Evolutionary conservation across 345 rosid species (phyloP).

Genomic region (Salix arbutifolia): DNA sequence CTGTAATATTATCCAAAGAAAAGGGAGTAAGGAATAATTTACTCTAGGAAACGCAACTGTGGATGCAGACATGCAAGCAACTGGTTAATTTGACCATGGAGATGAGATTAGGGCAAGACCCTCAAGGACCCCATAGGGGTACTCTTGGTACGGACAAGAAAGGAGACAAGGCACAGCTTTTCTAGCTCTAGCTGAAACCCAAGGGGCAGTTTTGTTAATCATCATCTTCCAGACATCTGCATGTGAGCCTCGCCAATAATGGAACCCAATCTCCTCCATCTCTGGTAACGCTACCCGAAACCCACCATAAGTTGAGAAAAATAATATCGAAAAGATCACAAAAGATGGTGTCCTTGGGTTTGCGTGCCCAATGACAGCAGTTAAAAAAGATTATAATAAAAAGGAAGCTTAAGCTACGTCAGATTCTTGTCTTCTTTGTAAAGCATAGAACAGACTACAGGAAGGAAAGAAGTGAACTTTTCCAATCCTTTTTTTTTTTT

Average conservation of each 20-base stretch:
- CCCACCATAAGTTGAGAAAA: not conserved
- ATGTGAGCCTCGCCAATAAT: constrained; percentile 51
- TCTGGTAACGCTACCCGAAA: not conserved
- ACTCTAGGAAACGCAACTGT: not conserved
- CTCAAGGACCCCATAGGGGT: not conserved
- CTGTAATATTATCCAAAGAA: too few species aligned
- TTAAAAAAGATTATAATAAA: constrained; percentile 5
- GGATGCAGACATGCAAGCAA: not conserved
- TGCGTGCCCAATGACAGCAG: not conserved
- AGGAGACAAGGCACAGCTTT: constrained; percentile 8
- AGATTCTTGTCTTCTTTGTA: constrained; percentile 17
- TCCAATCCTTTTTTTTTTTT: not conserved
- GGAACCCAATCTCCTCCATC: constrained; percentile 10
- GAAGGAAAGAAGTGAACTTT: constrained; percentile 11
- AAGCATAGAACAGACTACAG: not conserved
- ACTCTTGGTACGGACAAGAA: constrained; percentile 6
- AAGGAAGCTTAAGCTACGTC: constrained; percentile 18
- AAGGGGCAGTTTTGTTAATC: constrained; percentile 10
- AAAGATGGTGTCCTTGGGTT: not conserved
- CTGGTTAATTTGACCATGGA: not conserved
- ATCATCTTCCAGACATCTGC: constrained; percentile 39
- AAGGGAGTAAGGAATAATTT: too few species aligned
- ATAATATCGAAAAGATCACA: not conserved
- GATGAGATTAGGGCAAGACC: not conserved
- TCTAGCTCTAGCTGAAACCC: not conserved